These are phyloP conservation scores for Coemansia sp. DNA, from an alignment of 192 early-diverging fungal species.

Conservation along the genomic window DNA sequence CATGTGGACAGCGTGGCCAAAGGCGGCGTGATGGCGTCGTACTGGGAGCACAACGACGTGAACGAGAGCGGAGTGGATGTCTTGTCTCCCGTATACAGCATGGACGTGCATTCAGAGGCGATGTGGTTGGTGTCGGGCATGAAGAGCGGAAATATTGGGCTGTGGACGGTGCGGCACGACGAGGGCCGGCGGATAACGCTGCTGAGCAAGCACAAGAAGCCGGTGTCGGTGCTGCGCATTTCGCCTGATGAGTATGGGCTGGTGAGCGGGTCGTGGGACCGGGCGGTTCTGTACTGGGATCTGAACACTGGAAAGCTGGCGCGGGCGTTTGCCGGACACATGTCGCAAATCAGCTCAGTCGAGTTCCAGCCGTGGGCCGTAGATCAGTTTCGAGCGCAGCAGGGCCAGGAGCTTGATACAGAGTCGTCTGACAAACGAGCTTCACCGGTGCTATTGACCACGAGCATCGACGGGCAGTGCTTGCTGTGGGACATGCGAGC, in stretches of 20 bases:
- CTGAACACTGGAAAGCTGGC: conserved; percentile 74
- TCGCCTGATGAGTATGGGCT: conserved; percentile 77
- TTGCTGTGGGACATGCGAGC: conserved; percentile 75
- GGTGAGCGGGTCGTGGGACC: conserved; percentile 97
- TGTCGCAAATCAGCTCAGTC: conserved; percentile 78
- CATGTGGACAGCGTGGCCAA: conserved; percentile 84
- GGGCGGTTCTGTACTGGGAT: conserved; percentile 77
- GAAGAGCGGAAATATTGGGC: conserved; percentile 78
- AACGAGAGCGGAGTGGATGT: conserved; percentile 47
- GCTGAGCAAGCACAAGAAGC: conserved; percentile 73
- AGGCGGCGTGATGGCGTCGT: conserved; percentile 44
- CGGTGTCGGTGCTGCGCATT: conserved; percentile 82
- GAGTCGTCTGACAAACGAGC: conserved; percentile 6
- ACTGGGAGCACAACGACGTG: conserved; percentile 52
- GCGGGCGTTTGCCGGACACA: conserved; percentile 69
- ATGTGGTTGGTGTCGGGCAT: conserved; percentile 78
- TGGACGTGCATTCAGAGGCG: conserved; percentile 92
- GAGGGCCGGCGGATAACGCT: conserved; percentile 89
- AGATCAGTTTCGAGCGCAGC: conserved; percentile 5
- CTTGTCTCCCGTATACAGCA: conserved; percentile 88
- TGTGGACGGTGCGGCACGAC: conserved; percentile 89
- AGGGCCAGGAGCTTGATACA: background rate
- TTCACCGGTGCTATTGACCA: conserved; percentile 60
- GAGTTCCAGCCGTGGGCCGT: conserved; percentile 59
- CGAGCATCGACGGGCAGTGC: conserved; percentile 74